phyloP scores from a whole-genome alignment of 306 rosid genomes.

The Quercus cerris region DNA sequence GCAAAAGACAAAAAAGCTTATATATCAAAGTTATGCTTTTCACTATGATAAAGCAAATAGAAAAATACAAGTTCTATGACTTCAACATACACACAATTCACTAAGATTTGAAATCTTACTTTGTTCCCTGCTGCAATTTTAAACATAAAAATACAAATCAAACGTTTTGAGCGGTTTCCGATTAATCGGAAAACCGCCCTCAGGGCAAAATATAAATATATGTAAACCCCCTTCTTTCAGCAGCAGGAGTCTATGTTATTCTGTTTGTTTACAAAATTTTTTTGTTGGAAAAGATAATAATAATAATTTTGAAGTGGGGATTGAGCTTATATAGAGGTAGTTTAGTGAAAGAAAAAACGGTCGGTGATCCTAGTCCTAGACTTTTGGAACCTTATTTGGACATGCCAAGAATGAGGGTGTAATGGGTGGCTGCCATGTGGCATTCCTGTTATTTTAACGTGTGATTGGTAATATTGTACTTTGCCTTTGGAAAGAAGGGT shows the following conservation, averaged over 20 bases:
- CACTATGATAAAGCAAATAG: background rate
- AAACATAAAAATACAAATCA: background rate
- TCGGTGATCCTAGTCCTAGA: conserved; percentile 10
- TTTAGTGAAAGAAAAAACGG: background rate
- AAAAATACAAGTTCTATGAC: background rate
- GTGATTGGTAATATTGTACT: background rate
- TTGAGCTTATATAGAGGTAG: background rate
- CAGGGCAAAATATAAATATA: background rate
- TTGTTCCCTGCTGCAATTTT: background rate
- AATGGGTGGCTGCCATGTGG: conserved; percentile 6
- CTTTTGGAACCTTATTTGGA: background rate
- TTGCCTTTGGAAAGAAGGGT: background rate
- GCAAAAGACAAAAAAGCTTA: background rate
- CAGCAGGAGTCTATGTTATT: background rate
- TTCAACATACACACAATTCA: background rate
- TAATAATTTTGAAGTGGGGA: background rate
- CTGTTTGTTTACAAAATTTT: background rate
- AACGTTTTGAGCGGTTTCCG: conserved; percentile 47
- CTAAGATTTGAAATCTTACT: background rate
- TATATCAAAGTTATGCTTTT: background rate
- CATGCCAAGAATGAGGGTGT: background rate
- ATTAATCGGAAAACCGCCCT: conserved; percentile 49
- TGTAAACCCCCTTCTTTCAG: background rate
- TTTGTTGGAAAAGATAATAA: background rate
- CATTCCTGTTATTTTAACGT: background rate